Conservation (phyloP, 1,139 yeast genomes). For the Kurtzmaniella natalensis region DNA sequence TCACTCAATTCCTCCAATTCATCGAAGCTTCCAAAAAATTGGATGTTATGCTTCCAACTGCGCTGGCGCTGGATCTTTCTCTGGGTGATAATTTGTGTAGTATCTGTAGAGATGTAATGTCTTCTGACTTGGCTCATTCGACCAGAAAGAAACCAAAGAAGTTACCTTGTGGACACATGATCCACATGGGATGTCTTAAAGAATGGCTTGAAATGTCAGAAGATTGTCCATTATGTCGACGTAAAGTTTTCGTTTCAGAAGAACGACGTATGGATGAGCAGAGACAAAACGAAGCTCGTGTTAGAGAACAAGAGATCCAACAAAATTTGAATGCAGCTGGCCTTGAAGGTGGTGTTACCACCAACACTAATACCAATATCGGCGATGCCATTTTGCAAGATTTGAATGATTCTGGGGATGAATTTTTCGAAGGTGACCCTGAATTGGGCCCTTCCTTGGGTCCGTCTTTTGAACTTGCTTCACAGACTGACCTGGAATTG, state of each 20-base stretch:
- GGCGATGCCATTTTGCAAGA: too few relatives aligned
- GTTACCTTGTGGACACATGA: conserved; percentile 77
- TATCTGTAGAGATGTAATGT: conserved; percentile 84
- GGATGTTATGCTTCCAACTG: conserved; percentile 59
- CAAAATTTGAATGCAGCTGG: background rate
- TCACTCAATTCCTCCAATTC: conserved; percentile 50
- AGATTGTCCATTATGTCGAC: conserved; percentile 86
- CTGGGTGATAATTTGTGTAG: conserved; percentile 66
- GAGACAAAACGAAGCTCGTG: conserved; percentile 2
- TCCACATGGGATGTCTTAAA: conserved; percentile 86
- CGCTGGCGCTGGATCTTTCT: conserved; percentile 56
- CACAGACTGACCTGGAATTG: too few relatives aligned
- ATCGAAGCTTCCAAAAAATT: conserved; percentile 62
- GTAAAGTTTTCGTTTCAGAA: conserved; percentile 47
- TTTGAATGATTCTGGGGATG: too few relatives aligned
- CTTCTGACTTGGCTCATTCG: conserved; percentile 13
- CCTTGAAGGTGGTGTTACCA: too few relatives aligned
- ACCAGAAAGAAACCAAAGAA: conserved; percentile 64
- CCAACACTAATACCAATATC: too few relatives aligned
- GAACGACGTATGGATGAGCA: conserved; percentile 4
- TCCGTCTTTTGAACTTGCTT: too few relatives aligned
- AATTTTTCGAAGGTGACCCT: too few relatives aligned
- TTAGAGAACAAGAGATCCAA: background rate
- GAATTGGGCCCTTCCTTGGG: too few relatives aligned
- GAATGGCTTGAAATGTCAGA: conserved; percentile 93